phyloP scores from a whole-genome alignment of 1,284 basidiomycete species.

The Inonotus hispidus region DNA sequence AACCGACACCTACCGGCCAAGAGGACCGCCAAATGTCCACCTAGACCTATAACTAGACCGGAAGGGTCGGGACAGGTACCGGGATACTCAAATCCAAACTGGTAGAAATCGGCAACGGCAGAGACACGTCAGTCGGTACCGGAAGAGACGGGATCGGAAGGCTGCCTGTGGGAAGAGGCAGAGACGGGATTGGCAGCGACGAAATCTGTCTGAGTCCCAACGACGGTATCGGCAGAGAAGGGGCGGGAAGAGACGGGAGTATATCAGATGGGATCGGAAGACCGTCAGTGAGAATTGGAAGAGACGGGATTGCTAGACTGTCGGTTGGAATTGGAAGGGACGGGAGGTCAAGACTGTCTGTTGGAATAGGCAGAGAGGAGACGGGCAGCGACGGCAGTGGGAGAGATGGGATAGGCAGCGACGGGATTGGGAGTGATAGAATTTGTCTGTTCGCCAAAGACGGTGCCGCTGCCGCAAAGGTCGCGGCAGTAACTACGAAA shows the following conservation, averaged over 20 bases:
- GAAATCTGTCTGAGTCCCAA: too few relatives aligned
- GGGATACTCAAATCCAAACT: not conserved
- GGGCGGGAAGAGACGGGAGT: not conserved
- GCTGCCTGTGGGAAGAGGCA: not conserved
- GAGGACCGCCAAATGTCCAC: too few relatives aligned
- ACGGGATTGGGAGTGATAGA: not conserved
- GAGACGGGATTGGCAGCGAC: not conserved
- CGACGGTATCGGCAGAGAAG: not conserved
- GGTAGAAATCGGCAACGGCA: not conserved
- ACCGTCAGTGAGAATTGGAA: not conserved
- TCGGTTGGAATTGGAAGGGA: not conserved
- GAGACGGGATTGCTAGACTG: not conserved
- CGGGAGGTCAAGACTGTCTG: not conserved
- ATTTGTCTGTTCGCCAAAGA: too few relatives aligned
- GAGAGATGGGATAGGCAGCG: not conserved
- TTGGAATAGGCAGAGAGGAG: not conserved
- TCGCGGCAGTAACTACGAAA: not conserved
- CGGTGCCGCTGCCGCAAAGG: not conserved
- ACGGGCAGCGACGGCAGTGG: not conserved
- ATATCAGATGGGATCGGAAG: not conserved
- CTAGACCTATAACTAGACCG: too few relatives aligned
- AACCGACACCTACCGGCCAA: not conserved
- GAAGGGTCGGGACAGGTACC: not conserved
- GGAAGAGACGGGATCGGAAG: not conserved
- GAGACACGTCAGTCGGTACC: too few relatives aligned